Evolutionary conservation across 768 basidiomycete species (phyloP), one percentile per base, ranked within the genome.

Genomic region (Termitomyces sp.): DNA sequence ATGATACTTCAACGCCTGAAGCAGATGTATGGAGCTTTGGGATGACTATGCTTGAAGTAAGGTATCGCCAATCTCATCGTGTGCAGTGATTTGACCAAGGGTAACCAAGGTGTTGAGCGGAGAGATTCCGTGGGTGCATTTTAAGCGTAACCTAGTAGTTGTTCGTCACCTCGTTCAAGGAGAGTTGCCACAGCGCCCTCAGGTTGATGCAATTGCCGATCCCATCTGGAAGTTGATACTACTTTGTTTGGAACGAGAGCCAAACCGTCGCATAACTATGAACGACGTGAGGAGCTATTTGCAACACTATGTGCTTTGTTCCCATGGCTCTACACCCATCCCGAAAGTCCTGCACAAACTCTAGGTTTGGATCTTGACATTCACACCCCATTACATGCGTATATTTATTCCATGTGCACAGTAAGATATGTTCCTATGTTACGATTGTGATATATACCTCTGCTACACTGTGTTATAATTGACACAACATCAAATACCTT

Each of bases 1-100:
- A 50, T 34, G 47, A 56, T 8, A 24, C 24, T 29, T 44, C 57
- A 13, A 63, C 60, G 2, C 49, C 55, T 2, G 46, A 58, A 44
- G 47, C 61, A 28, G 69, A 70, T 44, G 63, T 68, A 4, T 68
- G 65, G 50, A 64, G 63, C 28, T 68, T 70, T 51, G 67, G 61
- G 6, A 67, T 68, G 64, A 65, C 66, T 3, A 60, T 66, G 33
- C 58, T 70, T 12, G 67, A 70, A 55, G 69, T 70, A 26, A 46
- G 53, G 9, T 8, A 20, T 42, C 22, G 52, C 15, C 20, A 22
- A 10, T 9, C 26, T 56, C 5, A 20, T 51, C 24, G 15, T 26
- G 10, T 51, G n/a, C 28, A 15, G 8, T 37, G 4, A 33, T 33
- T 22, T 26, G 24, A 29, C 37, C 26, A 2, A 15, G 15, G 9